A percentile compares a stretch with the other conserved stretches of the same genome.
Conservation (phyloP, 768 basidiomycete genomes). For the Suillus lakei region DNA sequence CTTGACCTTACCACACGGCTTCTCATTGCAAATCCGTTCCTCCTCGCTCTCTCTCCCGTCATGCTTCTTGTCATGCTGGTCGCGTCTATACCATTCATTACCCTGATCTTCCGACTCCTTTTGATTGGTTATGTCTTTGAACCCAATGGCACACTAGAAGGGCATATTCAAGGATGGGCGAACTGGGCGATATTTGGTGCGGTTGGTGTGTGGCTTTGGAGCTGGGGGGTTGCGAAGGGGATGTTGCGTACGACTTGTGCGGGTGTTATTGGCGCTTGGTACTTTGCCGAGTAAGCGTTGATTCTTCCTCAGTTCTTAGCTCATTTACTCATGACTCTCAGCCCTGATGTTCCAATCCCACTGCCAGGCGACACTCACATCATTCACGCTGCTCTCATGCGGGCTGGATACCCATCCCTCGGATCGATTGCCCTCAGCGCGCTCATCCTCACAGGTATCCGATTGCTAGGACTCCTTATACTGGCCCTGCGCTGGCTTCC, state of each 20-base stretch:
- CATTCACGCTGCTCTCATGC: conserved; percentile 76
- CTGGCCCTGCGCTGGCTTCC: conserved; percentile 61
- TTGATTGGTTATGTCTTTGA: conserved; percentile 64
- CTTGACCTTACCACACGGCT: conserved; percentile 68
- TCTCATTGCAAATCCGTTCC: conserved; percentile 72
- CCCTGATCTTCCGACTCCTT: conserved; percentile 77
- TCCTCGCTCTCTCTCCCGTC: conserved; percentile 74
- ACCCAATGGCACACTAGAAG: conserved; percentile 50
- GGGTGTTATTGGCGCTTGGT: conserved; percentile 91
- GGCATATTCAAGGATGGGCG: conserved; percentile 65
- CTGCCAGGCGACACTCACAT: conserved; percentile 65
- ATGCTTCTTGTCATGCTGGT: conserved; percentile 72
- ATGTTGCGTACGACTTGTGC: conserved; percentile 76
- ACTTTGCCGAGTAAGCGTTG: conserved; percentile 66
- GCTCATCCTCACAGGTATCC: conserved; percentile 74
- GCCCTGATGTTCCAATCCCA: conserved; percentile 38
- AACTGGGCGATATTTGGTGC: conserved; percentile 73
- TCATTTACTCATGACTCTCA: conserved; percentile 17
- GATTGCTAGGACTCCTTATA: conserved; percentile 55
- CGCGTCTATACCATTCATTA: conserved; percentile 78
- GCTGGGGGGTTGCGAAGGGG: conserved; percentile 80
- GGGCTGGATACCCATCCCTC: conserved; percentile 80
- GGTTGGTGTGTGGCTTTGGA: conserved; percentile 68
- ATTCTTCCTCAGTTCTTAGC: conserved; percentile 1
- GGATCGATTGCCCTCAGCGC: conserved; percentile 81